Percentiles rank a stretch among this genome's conserved stretches.
phyloP scores from a whole-genome alignment of 2,329 filamentous ascomycete genomes.

The Hypoxylon sp. region DNA sequence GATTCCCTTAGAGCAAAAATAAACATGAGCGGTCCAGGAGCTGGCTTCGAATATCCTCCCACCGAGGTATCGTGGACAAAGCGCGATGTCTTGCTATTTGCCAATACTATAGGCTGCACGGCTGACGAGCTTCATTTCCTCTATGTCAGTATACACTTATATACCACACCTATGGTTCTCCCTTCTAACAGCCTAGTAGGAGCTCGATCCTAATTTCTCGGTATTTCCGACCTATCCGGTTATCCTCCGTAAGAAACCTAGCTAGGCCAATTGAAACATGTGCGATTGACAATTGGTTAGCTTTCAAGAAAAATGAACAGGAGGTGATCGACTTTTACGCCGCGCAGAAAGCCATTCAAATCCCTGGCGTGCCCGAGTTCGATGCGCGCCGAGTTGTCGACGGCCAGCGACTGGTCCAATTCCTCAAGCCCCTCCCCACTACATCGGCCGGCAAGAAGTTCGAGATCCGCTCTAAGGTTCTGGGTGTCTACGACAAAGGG shows the following conservation, averaged over 20 bases:
- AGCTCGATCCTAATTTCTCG: slow-evolving; percentile 87
- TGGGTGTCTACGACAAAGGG: slow-evolving; percentile 93
- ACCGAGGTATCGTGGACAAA: slow-evolving; percentile 86
- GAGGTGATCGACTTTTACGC: slow-evolving; percentile 91
- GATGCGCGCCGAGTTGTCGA: slow-evolving; percentile 83
- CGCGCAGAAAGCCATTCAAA: slow-evolving; percentile 73
- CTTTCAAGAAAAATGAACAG: slow-evolving; percentile 82
- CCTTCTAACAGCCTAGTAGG: slow-evolving; percentile 64
- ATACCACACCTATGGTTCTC: slow-evolving; percentile 7
- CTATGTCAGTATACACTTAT: slow-evolving; percentile 71
- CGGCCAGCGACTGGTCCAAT: slow-evolving; percentile 84
- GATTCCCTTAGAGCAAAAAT: slow-evolving; percentile 13
- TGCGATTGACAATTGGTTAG: slow-evolving; percentile 51
- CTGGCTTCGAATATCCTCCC: slow-evolving; percentile 84
- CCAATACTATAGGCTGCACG: slow-evolving; percentile 87
- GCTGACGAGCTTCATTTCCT: slow-evolving; percentile 93
- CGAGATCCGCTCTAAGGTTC: slow-evolving; percentile 81
- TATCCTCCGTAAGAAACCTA: slow-evolving; percentile 75
- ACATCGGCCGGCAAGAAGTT: slow-evolving; percentile 80
- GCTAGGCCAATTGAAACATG: slow-evolving; percentile 7
- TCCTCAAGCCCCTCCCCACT: slow-evolving; percentile 81
- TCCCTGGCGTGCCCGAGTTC: slow-evolving; percentile 83
- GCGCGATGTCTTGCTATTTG: slow-evolving; percentile 90
- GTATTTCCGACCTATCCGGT: slow-evolving; percentile 92
- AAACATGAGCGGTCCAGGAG: slow-evolving; percentile 67